Base-by-base conservation (phyloP, 331 rosid species). In the Malus hybrid region DNA sequence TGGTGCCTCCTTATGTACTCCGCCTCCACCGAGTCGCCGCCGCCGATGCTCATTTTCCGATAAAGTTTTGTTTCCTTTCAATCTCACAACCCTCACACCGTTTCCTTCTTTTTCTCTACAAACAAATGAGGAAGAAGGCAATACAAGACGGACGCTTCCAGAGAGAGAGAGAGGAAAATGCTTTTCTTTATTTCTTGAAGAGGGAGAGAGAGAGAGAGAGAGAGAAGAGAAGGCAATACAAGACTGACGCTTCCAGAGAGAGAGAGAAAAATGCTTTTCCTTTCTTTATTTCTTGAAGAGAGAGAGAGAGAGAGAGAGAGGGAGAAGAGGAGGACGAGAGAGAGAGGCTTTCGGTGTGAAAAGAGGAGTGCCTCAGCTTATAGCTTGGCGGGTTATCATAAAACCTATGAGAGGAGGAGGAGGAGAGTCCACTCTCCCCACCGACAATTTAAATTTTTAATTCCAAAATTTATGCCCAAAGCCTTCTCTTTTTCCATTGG, bases 361-460 rank as follows among this genome's bases (percentile, higher is more conserved):
- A 59, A 64, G 76, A 73, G 76, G 31, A n/a, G 78, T 67, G 70
- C 72, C 14, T 48, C 7, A 64, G 36, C 80, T 83, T 84, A 80
- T 24, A 67, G 85, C 90, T 90, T 84, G 78, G 85, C 87, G 80
- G 82, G 67, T 81, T 64, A 74, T 80, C 69, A 87, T 70, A 84
- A 82, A 76, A 74, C 60, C 76, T 67, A 18, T 31, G 29, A 3
- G 44, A 48, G 57, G 7, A 16, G 16, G 55, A 42, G 48, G 29
- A 7, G 15, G 28, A 7, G 59, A 73, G 76, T 73, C 28, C 57
- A 36, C 76, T 59, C 68, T 66, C 0, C 19, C 85, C 92, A 90
- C 96, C 96, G 93, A 90, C 93, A 87, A 66, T 60, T 6, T 42
- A 14, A 54, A 50, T 20, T 80, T 74, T 74, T 77, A 69, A 31